Base-by-base conservation (phyloP, 2,329 filamentous ascomycete species). In the Parasarocladium wereldwijsianum region DNA sequence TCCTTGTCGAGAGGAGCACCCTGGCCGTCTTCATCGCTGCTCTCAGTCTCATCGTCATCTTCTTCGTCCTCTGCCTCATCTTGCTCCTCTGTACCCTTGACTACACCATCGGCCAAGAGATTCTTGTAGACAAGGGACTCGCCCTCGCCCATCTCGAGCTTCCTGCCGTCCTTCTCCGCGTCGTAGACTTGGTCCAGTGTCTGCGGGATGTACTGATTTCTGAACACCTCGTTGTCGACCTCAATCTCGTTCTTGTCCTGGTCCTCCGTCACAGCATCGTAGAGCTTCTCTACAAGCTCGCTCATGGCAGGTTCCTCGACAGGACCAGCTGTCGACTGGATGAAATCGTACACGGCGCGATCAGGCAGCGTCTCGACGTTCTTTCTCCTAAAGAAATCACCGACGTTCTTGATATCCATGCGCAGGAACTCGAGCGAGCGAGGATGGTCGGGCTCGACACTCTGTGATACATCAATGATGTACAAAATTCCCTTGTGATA, bases 351-450 rank as follows among this genome's bases (percentile, higher is more conserved):
- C 8, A 85, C 63, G n/a, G 67, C 60, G 18, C 79, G 72, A 51
- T 96, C 87, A 2, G 76, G 58, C 3, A 98, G 63, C 0, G 73
- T 78, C 36, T 92, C 75, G 2, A 96, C 84, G 23, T 78, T 79
- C 50, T 93, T 78, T 13, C 81, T 70, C 17, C 75, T 66, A 70
- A 96, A 98, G 57, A 93, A 98, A 51, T 93, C 84, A 14, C 75
- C 79, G 2, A 93, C 74, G 47, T 98, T 98, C 64, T 94, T 96
- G 55, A 98, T 85, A 49, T 98, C 90, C 86, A 94, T 96, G 19
- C 90, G 76, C 43, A 98, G 55, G 49, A 98, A 98, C 50, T 96
- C 87, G 17, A 93, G 65, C 3, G 82, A 87, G 34, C 83, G 71
- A 0, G 90, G 90, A 52, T 98, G 90, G 43, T 96, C 87, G 42